Evolutionary conservation across 2,329 filamentous ascomycete genomes (phyloP), one percentile per base, ranked within the genome.

Genomic region (Cladophialophora bantiana): DNA sequence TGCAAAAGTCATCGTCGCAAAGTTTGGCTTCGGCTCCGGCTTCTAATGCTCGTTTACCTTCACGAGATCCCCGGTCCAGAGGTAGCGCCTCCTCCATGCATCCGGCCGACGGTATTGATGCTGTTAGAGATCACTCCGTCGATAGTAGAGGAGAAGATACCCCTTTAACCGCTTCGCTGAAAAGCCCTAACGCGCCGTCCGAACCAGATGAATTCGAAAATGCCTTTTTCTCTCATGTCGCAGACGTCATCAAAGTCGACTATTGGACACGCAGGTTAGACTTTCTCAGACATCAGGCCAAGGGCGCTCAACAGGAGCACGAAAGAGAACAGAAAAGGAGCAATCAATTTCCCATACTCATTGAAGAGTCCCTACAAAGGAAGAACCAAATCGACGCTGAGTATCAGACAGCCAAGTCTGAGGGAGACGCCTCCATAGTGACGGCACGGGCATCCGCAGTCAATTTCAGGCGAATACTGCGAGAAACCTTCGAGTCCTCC

Each of bases 21-120:
- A 18, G 15, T 13, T 18, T 2, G 26, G 34, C 13, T 20, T 15
- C 15, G 18, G 9, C 50, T 42, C 26, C 38, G 9, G 35, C 9
- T 20, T 13, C 3, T n/a, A 15, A 48, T 31, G 4, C 36, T 36
- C 18, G 34, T n/a, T 42, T 36, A 7, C 35, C 20, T 1, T 31
- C 56, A 18, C 58, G 52, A 58, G 67, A 68, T 35, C 67, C 67
- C n/a, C 31, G 67, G 18, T 52, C 57, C 4, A 62, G 67, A 57
- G 48, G n/a, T 5, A 57, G 52, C 36, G 40, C 32, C 32, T 26
- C 13, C 1, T 59, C 57, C 31, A 20, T 56, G 34, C 42, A 62
- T 31, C 15, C 40, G 12, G 34, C 54, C 13, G 50, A 64, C 0
- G 36, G 55, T 53, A 31, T 13, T 45, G 45, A 48, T 26, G 26